A percentile compares a stretch with the other conserved stretches of the same genome.
These are phyloP conservation scores for Wickerhamomyces hampshirensis DNA, from an alignment of 805 yeast species.

Conservation along the genomic window DNA sequence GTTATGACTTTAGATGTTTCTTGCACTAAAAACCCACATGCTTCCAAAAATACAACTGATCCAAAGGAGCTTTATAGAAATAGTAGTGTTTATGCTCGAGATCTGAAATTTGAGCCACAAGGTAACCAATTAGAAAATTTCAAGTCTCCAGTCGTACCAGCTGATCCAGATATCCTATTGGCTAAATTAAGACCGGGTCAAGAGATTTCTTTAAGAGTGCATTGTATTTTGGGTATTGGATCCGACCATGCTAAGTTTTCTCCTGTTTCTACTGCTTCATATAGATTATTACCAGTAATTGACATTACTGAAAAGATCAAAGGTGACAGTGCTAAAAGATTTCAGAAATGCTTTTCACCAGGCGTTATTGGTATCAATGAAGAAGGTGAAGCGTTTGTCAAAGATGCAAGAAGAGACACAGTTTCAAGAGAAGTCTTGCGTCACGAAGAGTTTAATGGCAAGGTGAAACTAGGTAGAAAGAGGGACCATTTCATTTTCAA, in stretches of 20 bases:
- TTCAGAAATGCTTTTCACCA: constrained; percentile 86
- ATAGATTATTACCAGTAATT: constrained; percentile 86
- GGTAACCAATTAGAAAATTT: constrained; percentile 78
- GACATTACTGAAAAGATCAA: constrained; percentile 67
- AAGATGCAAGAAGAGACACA: constrained; percentile 91
- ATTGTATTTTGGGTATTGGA: constrained; percentile 88
- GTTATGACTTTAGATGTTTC: constrained; percentile 76
- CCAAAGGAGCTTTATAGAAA: constrained; percentile 82
- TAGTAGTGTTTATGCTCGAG: constrained; percentile 84
- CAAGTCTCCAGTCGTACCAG: constrained; percentile 66
- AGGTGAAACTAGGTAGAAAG: constrained; percentile 85
- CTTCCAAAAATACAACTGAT: constrained; percentile 70
- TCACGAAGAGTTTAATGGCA: constrained; percentile 84
- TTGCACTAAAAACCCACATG: constrained; percentile 83
- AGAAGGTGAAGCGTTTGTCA: constrained; percentile 68
- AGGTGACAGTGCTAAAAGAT: constrained; percentile 72
- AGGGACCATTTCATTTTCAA: constrained; percentile 93
- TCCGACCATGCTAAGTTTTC: constrained; percentile 96
- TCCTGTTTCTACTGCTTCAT: constrained; percentile 95
- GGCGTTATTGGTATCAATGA: constrained; percentile 82
- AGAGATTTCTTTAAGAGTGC: constrained; percentile 85
- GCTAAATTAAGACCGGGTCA: constrained; percentile 97
- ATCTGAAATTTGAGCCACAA: constrained; percentile 85
- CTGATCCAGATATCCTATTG: constrained; percentile 83
- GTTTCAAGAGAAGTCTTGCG: constrained; percentile 95